A percentile compares a stretch with the other conserved stretches of the same genome.
phyloP scores from a whole-genome alignment of 1,284 basidiomycete genomes.

The Gymnopus androsaceus region DNA sequence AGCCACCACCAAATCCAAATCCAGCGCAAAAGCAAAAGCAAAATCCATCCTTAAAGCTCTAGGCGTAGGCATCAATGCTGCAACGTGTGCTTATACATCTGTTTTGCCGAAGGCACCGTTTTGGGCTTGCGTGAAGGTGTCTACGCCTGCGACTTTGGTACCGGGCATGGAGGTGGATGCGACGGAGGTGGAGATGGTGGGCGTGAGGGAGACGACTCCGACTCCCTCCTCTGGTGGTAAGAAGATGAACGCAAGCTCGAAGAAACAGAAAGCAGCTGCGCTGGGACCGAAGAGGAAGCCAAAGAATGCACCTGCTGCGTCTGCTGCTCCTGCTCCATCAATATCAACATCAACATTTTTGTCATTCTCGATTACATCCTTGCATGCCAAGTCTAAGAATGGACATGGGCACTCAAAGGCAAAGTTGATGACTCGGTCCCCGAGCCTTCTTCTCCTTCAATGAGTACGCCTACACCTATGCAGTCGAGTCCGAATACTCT shows the following conservation, averaged over 20 bases:
- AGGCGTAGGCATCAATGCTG: not conserved
- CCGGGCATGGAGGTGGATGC: no score
- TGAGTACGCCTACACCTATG: no score
- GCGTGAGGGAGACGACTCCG: no score
- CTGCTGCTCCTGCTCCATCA: not conserved
- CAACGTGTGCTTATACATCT: conserved; percentile 9
- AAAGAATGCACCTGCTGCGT: not conserved
- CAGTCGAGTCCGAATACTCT: no score
- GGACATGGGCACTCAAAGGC: no score
- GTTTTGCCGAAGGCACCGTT: conserved; percentile 3
- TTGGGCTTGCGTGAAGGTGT: not conserved
- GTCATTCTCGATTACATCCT: no score
- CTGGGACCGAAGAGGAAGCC: conserved; percentile 6
- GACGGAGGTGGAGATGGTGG: no score
- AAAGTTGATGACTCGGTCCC: no score
- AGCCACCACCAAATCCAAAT: not conserved
- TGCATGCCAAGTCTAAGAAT: no score
- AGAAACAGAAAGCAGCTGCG: not conserved
- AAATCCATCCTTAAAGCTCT: not conserved
- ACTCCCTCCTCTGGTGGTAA: not conserved
- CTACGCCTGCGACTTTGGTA: not conserved
- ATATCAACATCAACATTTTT: no score
- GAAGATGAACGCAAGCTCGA: not conserved
- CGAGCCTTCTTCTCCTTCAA: no score
- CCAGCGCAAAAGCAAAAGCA: not conserved